These are phyloP conservation scores for Epichloe amarillans DNA, from an alignment of 2,329 filamentous ascomycete genomes.

Conservation along the genomic window DNA sequence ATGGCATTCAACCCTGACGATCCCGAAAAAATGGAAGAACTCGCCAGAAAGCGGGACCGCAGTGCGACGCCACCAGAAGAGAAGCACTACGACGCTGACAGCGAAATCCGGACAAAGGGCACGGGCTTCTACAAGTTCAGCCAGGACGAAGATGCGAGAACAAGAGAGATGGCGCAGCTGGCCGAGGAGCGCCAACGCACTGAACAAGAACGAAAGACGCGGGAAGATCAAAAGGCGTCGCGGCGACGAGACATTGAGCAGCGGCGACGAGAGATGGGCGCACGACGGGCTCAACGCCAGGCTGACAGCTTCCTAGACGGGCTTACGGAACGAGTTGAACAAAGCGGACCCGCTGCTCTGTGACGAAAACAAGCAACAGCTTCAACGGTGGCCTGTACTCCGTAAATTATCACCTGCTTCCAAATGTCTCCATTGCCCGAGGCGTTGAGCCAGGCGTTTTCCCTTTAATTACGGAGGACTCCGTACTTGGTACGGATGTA, in stretches of 20 bases:
- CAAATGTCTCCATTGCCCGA: neutral
- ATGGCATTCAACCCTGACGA: constrained; percentile 71
- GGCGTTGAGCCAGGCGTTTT: constrained; percentile 2
- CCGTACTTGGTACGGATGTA: too few relatives aligned
- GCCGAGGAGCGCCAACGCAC: constrained; percentile 55
- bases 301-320: constrained; percentile 61
- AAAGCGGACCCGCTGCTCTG: neutral
- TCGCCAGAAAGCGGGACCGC: constrained; percentile 67
- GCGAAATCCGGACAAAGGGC: constrained; percentile 76
- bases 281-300: constrained; percentile 47
- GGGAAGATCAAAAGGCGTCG: constrained; percentile 42
- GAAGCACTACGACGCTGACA: constrained; percentile 72
- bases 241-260: constrained; percentile 51
- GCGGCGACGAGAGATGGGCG: constrained; percentile 48
- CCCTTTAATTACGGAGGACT: neutral
- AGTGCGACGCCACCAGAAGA: constrained; percentile 68
- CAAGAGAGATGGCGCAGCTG: constrained; percentile 62
- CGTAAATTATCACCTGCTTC: neutral
- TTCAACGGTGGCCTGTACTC: neutral
- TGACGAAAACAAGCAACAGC: neutral
- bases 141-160: constrained; percentile 52
- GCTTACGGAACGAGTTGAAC: constrained; percentile 18
- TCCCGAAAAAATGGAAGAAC: constrained; percentile 56
- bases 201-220: constrained; percentile 44
- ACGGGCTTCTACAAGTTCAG: constrained; percentile 88